These are phyloP conservation scores for Penicillium parvum DNA, from an alignment of 495 filamentous ascomycete genomes.

Conservation along the genomic window DNA sequence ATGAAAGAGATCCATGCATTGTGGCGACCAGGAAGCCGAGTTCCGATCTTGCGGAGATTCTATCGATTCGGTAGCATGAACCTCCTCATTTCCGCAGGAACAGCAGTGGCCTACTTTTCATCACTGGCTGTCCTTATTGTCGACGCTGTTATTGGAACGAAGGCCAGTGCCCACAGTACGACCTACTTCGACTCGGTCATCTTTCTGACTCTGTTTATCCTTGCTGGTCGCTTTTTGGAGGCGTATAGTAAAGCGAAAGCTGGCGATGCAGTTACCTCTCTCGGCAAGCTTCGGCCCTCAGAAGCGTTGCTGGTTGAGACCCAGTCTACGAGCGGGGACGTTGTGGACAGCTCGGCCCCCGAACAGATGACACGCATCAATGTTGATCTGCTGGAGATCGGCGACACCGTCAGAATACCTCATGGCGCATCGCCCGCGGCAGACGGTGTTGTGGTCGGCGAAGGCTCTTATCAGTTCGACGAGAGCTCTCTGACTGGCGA, in stretches of 20 bases:
- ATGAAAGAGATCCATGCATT: conserved; percentile 73
- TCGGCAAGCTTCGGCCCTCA: conserved; percentile 73
- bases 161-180: conserved; percentile 43
- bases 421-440: conserved; percentile 82
- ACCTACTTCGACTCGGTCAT: conserved; percentile 95
- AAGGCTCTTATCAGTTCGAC: conserved; percentile 67
- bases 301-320: conserved; percentile 66
- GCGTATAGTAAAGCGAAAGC: conserved; percentile 91
- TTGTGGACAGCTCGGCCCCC: conserved; percentile 5
- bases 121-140: conserved; percentile 76
- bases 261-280: conserved; percentile 77
- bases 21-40: conserved; percentile 76
- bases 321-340: background rate
- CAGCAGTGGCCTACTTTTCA: conserved; percentile 81
- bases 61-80: conserved; percentile 98
- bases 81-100: conserved; percentile 83
- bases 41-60: conserved; percentile 71
- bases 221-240: conserved; percentile 76
- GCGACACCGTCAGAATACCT: conserved; percentile 70
- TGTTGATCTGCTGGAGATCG: conserved; percentile 77
- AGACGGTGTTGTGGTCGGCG: conserved; percentile 64
- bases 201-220: conserved; percentile 87
- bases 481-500: conserved; percentile 91
- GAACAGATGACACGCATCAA: conserved; percentile 42
- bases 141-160: conserved; percentile 47